Evolutionary conservation across 768 basidiomycete genomes (phyloP), one percentile per base, ranked within the genome.

Genomic region (Tremella fuciformis): DNA sequence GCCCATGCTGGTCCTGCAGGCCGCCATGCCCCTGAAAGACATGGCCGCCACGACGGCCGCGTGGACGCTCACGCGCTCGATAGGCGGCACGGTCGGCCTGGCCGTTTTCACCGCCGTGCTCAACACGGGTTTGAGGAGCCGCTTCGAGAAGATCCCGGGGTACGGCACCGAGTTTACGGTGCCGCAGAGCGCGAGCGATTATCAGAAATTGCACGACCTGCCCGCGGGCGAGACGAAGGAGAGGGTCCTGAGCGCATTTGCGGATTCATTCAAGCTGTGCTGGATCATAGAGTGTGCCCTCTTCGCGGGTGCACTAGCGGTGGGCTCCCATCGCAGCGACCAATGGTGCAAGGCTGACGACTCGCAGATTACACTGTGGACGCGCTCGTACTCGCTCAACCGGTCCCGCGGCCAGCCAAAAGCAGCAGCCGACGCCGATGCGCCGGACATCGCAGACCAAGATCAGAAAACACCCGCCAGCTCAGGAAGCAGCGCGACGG

Each of bases 21-120:
- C 72, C 15, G 75, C 76, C 7, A 77, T 77, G 76, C 76, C 76
- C 1, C 40, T 77, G 39, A 74, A 72, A 42, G 76, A 77, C 13
- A 75, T 75, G 73, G 73, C 70, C 11, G 67, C 72, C 18, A 55
- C 68, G 4, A 76, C 75, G 2, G 53, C 55, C 25, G 70, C 71
- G 1, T 76, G 67, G 66, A 50, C 59, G 2, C 50, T 76, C n/a
- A 71, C 67, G 1, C 42, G 75, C 50, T 59, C 62, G 19, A 57
- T 72, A n/a, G 75, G 75, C 4, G 71, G 71, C 1, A 69, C 65
- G 41, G 55, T 76, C 26, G 70, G 71, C 41, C 53, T 73, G 13
- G 69, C 71, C 1, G 53, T 76, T 13, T 76, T 74, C 57, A 66
- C 71, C 24, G 71, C 73, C 1, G 61, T 74, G 4, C 61, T 76